phyloP scores from a whole-genome alignment of 257 asterid genomes.

The Ajuga chamaepitys region DNA sequence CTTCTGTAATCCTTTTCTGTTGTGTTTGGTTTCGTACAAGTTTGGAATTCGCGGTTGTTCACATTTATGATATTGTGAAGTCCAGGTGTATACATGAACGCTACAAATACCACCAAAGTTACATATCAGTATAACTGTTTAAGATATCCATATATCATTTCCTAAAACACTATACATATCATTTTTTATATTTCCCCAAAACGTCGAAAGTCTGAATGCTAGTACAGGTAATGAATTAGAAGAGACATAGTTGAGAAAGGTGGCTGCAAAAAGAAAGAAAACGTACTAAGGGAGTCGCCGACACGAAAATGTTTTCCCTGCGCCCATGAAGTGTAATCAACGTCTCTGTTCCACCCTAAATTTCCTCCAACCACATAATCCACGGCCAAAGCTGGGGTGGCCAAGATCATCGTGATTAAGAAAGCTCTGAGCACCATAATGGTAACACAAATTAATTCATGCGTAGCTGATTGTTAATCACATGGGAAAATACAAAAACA shows the following conservation, averaged over 20 bases:
- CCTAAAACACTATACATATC: too few species aligned
- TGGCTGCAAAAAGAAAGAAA: not conserved
- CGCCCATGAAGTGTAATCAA: constrained; percentile 34
- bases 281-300: constrained; percentile 23
- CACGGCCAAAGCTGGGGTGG: constrained; percentile 21
- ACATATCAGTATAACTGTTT: too few species aligned
- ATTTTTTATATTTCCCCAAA: too few species aligned
- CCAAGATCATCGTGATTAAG: constrained; percentile 17
- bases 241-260: not conserved
- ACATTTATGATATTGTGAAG: not conserved
- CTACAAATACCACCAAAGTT: too few species aligned
- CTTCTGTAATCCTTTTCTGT: not conserved
- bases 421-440: constrained; percentile 26
- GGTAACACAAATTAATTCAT: too few species aligned
- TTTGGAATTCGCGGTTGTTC: not conserved
- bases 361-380: constrained; percentile 39
- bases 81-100: not conserved
- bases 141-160: not conserved
- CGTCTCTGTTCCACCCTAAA: constrained; percentile 26
- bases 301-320: constrained; percentile 15
- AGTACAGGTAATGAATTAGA: too few species aligned
- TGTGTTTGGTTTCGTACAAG: not conserved
- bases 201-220: too few species aligned
- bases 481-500: not conserved
- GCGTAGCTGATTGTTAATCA: too few species aligned